A percentile compares a stretch with the other conserved stretches of the same genome.
Evolutionary conservation across 2,329 filamentous ascomycete genomes (phyloP).

Genomic region (Arachnomyces sp.): DNA sequence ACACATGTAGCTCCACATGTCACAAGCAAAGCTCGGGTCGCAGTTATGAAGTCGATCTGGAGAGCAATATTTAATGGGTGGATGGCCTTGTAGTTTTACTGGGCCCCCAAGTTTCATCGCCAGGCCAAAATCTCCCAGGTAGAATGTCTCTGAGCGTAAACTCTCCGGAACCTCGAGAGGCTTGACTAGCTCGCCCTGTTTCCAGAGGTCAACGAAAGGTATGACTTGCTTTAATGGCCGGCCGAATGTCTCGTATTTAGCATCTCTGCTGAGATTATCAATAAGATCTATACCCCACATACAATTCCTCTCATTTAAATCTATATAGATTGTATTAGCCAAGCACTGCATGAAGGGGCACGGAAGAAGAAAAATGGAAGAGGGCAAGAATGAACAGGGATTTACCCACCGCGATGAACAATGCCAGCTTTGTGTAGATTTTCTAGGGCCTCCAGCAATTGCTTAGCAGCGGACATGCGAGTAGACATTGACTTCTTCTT

Average conservation of each 20-base stretch:
- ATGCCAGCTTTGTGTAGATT: slow-evolving; percentile 6
- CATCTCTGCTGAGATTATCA: background rate
- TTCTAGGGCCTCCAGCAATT: slow-evolving; percentile 8
- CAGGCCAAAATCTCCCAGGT: slow-evolving; percentile 3
- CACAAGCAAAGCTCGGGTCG: slow-evolving; percentile 3
- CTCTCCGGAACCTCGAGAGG: background rate
- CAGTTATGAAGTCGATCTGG: slow-evolving; percentile 5
- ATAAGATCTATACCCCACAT: slow-evolving; percentile 4
- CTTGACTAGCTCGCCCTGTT: slow-evolving; percentile 2
- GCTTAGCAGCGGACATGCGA: slow-evolving; percentile 7
- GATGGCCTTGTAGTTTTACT: background rate
- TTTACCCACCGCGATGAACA: slow-evolving; percentile 7
- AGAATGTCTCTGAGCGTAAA: background rate
- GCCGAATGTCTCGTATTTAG: slow-evolving; percentile 1
- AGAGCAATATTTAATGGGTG: slow-evolving; percentile 1
- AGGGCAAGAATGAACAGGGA: background rate
- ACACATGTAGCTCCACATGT: slow-evolving; percentile 6
- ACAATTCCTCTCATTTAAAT: slow-evolving; percentile 4
- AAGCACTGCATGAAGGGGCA: too few relatives aligned
- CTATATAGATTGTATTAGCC: slow-evolving; percentile 1
- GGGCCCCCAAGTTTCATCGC: background rate
- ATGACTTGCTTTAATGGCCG: slow-evolving; percentile 2
- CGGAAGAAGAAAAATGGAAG: too few relatives aligned
- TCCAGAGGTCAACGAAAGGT: background rate
- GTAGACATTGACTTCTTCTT: slow-evolving; percentile 2